A percentile compares a stretch with the other conserved stretches of the same genome.
phyloP scores from a whole-genome alignment of 2,329 filamentous ascomycete species.

The Fusarium sp. region DNA sequence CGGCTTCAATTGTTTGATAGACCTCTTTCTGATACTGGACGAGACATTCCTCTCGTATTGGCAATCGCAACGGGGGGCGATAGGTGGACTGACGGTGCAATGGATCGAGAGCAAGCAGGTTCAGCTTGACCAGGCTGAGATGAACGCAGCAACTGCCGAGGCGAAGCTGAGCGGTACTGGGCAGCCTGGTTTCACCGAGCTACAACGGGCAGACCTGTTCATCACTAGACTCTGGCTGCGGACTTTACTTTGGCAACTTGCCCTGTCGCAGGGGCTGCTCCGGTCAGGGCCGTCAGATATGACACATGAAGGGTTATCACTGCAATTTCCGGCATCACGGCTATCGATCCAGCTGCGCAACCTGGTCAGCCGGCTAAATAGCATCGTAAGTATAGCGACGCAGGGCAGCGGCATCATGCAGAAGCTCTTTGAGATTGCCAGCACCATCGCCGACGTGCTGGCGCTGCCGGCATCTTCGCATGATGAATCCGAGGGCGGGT shows the following conservation, averaged over 20 bases:
- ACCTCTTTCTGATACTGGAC: conserved; percentile 52
- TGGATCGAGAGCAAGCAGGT: conserved; percentile 56
- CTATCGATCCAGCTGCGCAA: conserved; percentile 52
- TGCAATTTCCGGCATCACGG: conserved; percentile 53
- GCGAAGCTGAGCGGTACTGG: conserved; percentile 40
- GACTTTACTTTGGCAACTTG: conserved; percentile 55
- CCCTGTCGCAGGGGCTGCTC: conserved; percentile 52
- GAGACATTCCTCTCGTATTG: conserved; percentile 52
- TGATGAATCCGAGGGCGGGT: conserved; percentile 52
- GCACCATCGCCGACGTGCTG: conserved; percentile 68
- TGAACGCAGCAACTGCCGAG: conserved; percentile 44
- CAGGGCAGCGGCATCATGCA: conserved; percentile 67
- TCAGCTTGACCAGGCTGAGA: conserved; percentile 53
- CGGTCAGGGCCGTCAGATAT: conserved; percentile 46
- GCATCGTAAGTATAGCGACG: conserved; percentile 58
- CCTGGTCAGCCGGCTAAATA: conserved; percentile 49
- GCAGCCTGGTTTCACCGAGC: conserved; percentile 46
- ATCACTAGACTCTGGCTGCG: conserved; percentile 55
- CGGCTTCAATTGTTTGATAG: conserved; percentile 52
- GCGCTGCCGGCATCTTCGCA: conserved; percentile 59
- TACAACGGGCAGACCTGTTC: conserved; percentile 55
- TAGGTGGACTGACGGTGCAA: conserved; percentile 45
- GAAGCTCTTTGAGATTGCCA: conserved; percentile 70
- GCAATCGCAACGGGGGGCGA: conserved; percentile 45
- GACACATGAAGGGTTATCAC: conserved; percentile 50